Base-by-base conservation (phyloP, 2,329 filamentous ascomycete genomes). In the Boeremia exigua region DNA sequence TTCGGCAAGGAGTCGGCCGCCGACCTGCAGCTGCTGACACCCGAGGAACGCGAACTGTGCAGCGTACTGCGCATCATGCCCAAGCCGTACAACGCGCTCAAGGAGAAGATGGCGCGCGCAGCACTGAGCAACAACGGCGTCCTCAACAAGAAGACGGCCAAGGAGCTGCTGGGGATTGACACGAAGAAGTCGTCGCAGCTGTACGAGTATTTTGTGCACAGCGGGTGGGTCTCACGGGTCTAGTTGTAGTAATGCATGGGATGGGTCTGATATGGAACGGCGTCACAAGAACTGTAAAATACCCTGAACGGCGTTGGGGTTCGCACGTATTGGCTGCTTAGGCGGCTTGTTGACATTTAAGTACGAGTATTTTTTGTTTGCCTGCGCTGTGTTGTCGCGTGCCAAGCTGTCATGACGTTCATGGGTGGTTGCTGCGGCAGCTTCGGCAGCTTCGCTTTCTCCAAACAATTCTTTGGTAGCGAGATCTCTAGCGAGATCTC, bases 41-140 rank as follows among this genome's bases (percentile, higher is more conserved):
- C 87, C 0, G 92, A 96, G 62, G 95, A 99, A 75, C 81, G 86
- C 4, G 91, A 96, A 68, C 80, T 99, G 0, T 99, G 95, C 78
- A 90, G 91, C 65, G 84, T 89, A 36, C 84, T 96, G 12, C 86
- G 92, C 37, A 79, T 99, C 48, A 90, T 95, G 75, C 95, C 95
- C 0, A 99, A 99, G 79, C 91, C 95, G 1, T 99, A 97, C 74
- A 78, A 97, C 5, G 92, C 92, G 70, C 92, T 98, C 76, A 99
- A 99, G 77, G 92, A 97, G 74, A 88, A 90, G 58, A 82, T 98
- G n/a, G 77, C 98, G 48, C 91, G 91, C 67, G 94, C 98, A 73
- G 91, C 94, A 0, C 85, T 96, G 73, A 95, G 94, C 77, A 88
- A 88, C 55, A 94, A 95, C 55, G 95, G 95, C 1, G 85, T 83